These are phyloP conservation scores for Podaxis rugospora DNA, from an alignment of 768 basidiomycete genomes.

Conservation along the genomic window DNA sequence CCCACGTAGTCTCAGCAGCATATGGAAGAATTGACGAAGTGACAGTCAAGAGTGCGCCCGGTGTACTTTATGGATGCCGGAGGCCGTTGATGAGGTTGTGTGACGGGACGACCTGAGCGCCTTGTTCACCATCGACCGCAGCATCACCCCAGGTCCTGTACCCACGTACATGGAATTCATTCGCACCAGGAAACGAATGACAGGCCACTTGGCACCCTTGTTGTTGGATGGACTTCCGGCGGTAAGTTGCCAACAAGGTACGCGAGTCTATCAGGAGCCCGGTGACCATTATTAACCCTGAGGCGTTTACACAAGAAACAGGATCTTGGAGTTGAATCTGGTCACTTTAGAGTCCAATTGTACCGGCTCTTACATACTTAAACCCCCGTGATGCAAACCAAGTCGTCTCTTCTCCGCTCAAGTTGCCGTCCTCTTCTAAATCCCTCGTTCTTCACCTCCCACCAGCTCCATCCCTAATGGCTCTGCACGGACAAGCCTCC, in stretches of 20 bases:
- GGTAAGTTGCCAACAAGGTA: slow-evolving; percentile 5
- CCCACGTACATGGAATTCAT: not conserved
- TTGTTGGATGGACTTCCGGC: not conserved
- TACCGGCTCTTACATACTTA: slow-evolving; percentile 3
- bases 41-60: not conserved
- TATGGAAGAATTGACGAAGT: slow-evolving; percentile 1
- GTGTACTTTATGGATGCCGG: slow-evolving; percentile 2
- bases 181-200: not conserved
- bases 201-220: not conserved
- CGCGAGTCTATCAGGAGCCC: slow-evolving; percentile 2
- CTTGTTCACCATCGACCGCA: not conserved
- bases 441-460: not conserved
- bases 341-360: not conserved
- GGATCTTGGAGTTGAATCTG: not conserved
- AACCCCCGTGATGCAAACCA: slow-evolving; percentile 3
- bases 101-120: not conserved
- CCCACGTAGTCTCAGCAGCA: not conserved
- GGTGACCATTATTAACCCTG: not conserved
- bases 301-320: not conserved
- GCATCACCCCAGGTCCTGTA: not conserved
- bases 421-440: not conserved
- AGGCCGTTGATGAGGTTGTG: not conserved
- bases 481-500: not conserved
- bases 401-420: not conserved
- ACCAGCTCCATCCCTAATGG: not conserved